Evolutionary conservation across 1,284 basidiomycete genomes (phyloP), one percentile per base, ranked within the genome.

Genomic region (Cutaneotrichosporon cavernicola): DNA sequence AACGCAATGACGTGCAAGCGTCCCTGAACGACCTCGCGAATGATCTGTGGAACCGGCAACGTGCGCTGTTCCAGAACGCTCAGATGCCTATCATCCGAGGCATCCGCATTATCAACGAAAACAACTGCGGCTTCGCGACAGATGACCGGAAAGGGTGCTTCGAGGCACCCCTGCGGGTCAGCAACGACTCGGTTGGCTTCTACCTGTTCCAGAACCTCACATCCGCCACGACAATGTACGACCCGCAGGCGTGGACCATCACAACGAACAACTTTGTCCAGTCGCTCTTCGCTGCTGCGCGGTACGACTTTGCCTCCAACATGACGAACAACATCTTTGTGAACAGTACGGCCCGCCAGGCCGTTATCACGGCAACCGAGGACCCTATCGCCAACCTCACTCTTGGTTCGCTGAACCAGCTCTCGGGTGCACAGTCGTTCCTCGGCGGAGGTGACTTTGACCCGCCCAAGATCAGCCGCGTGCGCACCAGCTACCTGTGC

Each of bases 291-390:
- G 64, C 64, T 13, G 66, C 66, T 5, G 66, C 64, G 21, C 64
- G 66, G 6, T 68, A 68, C 62, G 66, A 68, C 59, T 68, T 68
- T 55, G 61, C 56, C 11, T 32, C 61, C 22, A 68, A 68, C 66
- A 65, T 63, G 66, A 68, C 66, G 30, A 65, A 60, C 62, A 68
- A 68, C 57, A 26, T 68, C 31, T 68, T 63, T 26, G 47, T 50
- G 21, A 64, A 68, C 60, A 30, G n/a, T n/a, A 59, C 56, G 2
- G 51, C 60, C 3, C 52, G 60, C 14, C 38, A 52, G 38, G 49
- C 49, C 36, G 18, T 65, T 36, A 63, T 65, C 40, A 11, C 7
- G 16, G 22, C 40, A 2, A 36, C n/a, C 38, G 66, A 68, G 46
- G 30, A 56, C 34, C 26, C 50, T 6, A n/a, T 43, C 6, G 51